These are phyloP conservation scores for Calocybe cyanea DNA, from an alignment of 768 basidiomycete genomes.

Conservation along the genomic window DNA sequence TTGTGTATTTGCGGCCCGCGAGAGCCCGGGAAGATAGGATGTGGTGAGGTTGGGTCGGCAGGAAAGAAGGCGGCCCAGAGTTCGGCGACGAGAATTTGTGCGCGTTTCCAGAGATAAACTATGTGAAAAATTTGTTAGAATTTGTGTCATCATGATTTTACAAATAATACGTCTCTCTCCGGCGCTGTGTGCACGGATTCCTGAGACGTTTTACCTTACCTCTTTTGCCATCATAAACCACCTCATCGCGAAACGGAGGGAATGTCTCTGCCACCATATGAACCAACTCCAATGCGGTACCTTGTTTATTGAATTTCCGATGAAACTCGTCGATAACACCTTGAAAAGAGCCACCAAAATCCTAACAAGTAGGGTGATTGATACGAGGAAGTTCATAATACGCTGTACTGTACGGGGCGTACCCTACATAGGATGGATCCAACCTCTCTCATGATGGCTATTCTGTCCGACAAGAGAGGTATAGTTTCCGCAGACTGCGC, in stretches of 20 bases:
- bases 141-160: background rate
- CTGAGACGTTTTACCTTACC: no score
- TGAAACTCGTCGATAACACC: constrained; percentile 65
- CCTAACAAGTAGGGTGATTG: constrained; percentile 29
- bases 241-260: constrained; percentile 58
- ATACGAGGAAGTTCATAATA: constrained; percentile 1
- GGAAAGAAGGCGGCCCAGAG: constrained; percentile 92
- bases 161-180: no score
- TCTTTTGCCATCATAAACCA: constrained; percentile 50
- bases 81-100: constrained; percentile 89
- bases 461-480: constrained; percentile 68
- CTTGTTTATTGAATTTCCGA: constrained; percentile 42
- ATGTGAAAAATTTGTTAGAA: background rate
- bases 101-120: constrained; percentile 88
- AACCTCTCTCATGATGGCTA: constrained; percentile 74
- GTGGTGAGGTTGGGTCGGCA: constrained; percentile 33
- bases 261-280: constrained; percentile 67
- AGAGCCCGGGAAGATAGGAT: constrained; percentile 69
- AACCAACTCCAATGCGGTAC: constrained; percentile 72
- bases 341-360: constrained; percentile 68
- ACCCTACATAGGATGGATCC: constrained; percentile 71
- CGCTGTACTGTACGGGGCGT: constrained; percentile 21
- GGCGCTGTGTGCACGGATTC: no score
- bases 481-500: constrained; percentile 60
- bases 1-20: constrained; percentile 58